Conservation (phyloP, 2,329 filamentous ascomycete genomes). For the Diaporthe sp. region DNA sequence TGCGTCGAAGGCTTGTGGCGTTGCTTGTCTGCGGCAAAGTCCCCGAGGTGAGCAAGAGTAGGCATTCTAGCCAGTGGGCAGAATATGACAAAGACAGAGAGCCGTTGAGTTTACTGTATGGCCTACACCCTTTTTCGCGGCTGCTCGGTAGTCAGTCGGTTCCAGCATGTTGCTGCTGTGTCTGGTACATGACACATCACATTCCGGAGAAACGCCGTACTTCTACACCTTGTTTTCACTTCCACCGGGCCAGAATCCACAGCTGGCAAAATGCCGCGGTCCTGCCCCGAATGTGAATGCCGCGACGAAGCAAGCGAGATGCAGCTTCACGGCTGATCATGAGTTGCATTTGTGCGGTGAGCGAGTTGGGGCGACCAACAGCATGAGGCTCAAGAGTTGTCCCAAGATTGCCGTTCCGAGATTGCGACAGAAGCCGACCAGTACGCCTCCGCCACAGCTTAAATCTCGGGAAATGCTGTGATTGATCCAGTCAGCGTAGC, state of each 20-base stretch:
- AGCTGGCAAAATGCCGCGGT: slow-evolving; percentile 21
- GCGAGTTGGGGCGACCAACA: not conserved
- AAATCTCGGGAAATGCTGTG: slow-evolving; percentile 15
- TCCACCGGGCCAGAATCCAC: slow-evolving; percentile 6
- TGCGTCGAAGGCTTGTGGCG: not conserved
- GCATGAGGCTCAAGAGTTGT: slow-evolving; percentile 19
- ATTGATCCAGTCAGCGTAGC: slow-evolving; percentile 15
- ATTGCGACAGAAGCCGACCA: slow-evolving; percentile 1
- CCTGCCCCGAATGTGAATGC: slow-evolving; percentile 2
- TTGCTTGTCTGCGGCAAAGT: not conserved
- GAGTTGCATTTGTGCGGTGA: slow-evolving; percentile 12
- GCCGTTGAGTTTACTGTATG: not conserved
- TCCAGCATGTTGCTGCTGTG: slow-evolving; percentile 15
- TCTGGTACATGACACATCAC: slow-evolving; percentile 26
- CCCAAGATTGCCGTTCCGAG: not conserved
- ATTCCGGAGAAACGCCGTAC: slow-evolving; percentile 26
- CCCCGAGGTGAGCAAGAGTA: not conserved
- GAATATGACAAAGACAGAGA: not conserved
- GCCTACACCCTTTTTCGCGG: not conserved
- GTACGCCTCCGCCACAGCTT: not conserved
- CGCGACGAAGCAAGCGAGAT: slow-evolving; percentile 8
- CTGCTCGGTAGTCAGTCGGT: not conserved
- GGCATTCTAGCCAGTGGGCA: not conserved
- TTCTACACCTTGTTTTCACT: slow-evolving; percentile 11
- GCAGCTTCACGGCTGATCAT: not conserved